Conservation (phyloP, 352 stramenopile genomes). For the Pythium monospermum region DNA sequence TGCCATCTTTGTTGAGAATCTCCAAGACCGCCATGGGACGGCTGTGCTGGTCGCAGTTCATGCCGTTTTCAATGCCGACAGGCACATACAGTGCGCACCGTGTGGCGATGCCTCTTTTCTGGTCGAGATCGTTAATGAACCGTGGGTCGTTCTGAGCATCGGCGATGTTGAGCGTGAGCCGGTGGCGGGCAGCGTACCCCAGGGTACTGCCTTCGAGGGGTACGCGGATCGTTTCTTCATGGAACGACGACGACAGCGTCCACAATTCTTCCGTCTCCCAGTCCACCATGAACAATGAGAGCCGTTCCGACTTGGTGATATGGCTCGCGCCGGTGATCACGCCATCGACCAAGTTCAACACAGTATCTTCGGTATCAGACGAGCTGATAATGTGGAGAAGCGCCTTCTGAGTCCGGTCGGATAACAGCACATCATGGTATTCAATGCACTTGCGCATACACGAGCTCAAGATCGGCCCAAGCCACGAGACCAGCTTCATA, state of each 20-base stretch:
- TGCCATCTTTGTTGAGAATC: conserved; percentile 83
- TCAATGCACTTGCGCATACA: conserved; percentile 86
- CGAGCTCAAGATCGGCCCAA: conserved; percentile 74
- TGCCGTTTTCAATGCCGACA: conserved; percentile 61
- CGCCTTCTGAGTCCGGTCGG: conserved; percentile 78
- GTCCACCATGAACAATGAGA: conserved; percentile 81
- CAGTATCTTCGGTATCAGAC: conserved; percentile 76
- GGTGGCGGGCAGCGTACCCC: conserved; percentile 48
- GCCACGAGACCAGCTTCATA: conserved; percentile 70
- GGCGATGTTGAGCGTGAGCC: conserved; percentile 66
- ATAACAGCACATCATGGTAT: conserved; percentile 78
- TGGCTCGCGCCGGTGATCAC: conserved; percentile 77
- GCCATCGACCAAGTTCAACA: conserved; percentile 79
- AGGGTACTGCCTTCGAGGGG: conserved; percentile 55
- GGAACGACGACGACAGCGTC: conserved; percentile 74
- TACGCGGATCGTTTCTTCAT: conserved; percentile 61
- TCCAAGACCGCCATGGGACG: conserved; percentile 82
- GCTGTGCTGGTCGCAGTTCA: conserved; percentile 28
- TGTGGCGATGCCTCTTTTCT: conserved; percentile 53
- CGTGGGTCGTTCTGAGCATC: conserved; percentile 53
- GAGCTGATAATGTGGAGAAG: conserved; percentile 84
- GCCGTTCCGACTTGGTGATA: conserved; percentile 73
- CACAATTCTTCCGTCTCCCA: conserved; percentile 81
- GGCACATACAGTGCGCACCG: conserved; percentile 80
- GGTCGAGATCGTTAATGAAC: conserved; percentile 53